Evolutionary conservation across 345 rosid species (phyloP).

Genomic region (Eucalyptus erythrocorys): DNA sequence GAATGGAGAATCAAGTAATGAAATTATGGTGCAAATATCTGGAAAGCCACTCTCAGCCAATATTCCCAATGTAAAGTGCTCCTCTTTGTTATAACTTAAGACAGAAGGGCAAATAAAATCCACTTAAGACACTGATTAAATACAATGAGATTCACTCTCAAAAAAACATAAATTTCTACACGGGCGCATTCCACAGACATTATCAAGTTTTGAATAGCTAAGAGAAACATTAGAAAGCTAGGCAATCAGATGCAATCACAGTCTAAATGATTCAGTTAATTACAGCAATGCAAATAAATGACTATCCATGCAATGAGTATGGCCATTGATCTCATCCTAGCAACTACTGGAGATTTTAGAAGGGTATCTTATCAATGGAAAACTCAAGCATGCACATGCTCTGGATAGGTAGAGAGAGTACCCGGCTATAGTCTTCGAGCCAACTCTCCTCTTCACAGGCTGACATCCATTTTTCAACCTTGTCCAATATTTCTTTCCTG

Average conservation of each 20-base stretch:
- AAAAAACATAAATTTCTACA: not conserved
- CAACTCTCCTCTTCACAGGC: conserved; percentile 99
- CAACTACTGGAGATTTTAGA: not conserved
- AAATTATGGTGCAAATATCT: not conserved
- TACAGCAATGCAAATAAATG: not conserved
- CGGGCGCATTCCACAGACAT: not conserved
- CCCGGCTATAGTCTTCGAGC: conserved; percentile 98
- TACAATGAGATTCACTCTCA: not conserved
- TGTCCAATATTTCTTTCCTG: conserved; percentile 90
- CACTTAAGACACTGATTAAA: not conserved
- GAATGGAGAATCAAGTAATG: not conserved
- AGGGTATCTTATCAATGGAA: not conserved
- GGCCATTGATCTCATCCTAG: not conserved
- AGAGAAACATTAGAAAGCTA: not conserved
- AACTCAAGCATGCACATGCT: not conserved
- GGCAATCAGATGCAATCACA: not conserved
- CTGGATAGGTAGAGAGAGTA: conserved; percentile 3
- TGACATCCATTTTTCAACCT: conserved; percentile 99
- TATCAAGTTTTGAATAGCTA: not conserved
- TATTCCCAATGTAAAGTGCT: not conserved
- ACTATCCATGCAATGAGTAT: not conserved
- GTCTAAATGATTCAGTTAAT: not conserved
- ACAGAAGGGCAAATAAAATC: not conserved
- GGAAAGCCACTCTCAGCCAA: not conserved
- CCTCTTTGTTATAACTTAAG: not conserved